A percentile compares a stretch with the other conserved stretches of the same genome.
phyloP scores from a whole-genome alignment of 1,284 basidiomycete genomes.

The Cutaneotrichosporon sp. region DNA sequence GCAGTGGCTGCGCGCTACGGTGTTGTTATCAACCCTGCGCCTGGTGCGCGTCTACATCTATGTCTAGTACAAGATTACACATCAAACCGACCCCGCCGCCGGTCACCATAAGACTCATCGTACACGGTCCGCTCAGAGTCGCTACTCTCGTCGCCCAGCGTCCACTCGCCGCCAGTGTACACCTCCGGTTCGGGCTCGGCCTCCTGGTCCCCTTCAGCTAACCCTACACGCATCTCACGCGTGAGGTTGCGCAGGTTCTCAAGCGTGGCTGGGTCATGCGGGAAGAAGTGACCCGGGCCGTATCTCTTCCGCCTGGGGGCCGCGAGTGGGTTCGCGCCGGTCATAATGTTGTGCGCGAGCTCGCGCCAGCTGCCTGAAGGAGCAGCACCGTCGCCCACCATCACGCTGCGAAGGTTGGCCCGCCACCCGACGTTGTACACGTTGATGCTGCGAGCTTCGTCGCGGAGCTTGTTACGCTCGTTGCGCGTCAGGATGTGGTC shows the following conservation, averaged over 20 bases:
- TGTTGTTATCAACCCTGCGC: background rate
- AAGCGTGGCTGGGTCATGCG: conserved; percentile 33
- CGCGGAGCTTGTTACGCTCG: conserved; percentile 67
- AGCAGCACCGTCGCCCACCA: conserved; percentile 28
- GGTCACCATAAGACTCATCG: conserved; percentile 2
- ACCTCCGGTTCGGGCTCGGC: background rate
- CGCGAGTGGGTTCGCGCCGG: conserved; percentile 23
- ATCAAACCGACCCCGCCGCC: conserved; percentile 6
- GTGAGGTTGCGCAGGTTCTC: conserved; percentile 33
- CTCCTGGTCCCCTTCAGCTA: background rate
- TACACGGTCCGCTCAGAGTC: conserved; percentile 12
- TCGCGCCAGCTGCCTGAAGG: background rate
- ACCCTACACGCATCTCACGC: conserved; percentile 33
- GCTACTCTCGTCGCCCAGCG: conserved; percentile 18
- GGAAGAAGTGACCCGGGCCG: conserved; percentile 39
- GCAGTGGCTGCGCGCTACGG: no score
- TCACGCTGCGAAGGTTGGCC: conserved; percentile 56
- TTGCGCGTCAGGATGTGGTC: conserved; percentile 70
- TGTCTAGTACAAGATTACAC: conserved; percentile 2
- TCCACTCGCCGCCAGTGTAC: conserved; percentile 16
- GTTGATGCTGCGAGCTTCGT: conserved; percentile 65
- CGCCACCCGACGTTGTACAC: conserved; percentile 75
- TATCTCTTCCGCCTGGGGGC: conserved; percentile 3
- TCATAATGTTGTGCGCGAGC: background rate
- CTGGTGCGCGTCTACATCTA: background rate